phyloP scores from a whole-genome alignment of 306 rosid genomes.

The Cucurbita pepo region DNA sequence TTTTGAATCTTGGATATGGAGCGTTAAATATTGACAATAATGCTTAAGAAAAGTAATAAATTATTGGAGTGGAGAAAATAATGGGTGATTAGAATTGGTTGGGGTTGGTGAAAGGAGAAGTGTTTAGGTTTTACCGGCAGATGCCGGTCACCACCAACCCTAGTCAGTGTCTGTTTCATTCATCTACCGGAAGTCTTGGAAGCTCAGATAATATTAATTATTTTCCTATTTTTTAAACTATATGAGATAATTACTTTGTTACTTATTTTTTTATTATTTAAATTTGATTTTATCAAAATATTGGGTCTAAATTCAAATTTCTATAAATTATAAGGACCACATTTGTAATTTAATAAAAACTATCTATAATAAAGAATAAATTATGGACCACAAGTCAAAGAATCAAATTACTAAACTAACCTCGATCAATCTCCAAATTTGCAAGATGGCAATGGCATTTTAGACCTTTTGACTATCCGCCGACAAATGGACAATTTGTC shows the following conservation, averaged over 20 bases:
- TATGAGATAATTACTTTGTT: background rate
- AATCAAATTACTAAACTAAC: background rate
- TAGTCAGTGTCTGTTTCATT: background rate
- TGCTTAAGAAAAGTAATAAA: background rate
- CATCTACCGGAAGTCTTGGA: background rate
- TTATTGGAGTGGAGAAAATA: background rate
- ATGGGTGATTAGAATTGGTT: background rate
- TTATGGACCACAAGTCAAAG: background rate
- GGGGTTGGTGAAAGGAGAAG: background rate
- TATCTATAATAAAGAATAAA: background rate
- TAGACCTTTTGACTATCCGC: background rate
- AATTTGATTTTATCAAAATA: background rate
- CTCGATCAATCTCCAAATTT: background rate
- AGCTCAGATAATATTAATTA: background rate
- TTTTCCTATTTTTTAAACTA: background rate
- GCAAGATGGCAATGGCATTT: background rate
- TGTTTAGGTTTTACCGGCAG: background rate
- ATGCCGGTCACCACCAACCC: constrained; percentile 1
- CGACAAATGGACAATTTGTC: background rate
- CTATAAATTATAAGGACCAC: too few relatives aligned
- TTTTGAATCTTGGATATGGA: too few relatives aligned
- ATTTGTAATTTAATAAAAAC: too few relatives aligned
- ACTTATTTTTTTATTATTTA: background rate
- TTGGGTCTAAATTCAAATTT: too few relatives aligned
- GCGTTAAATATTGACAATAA: too few relatives aligned